A percentile compares a stretch with the other conserved stretches of the same genome.
Conservation (phyloP, 1,284 basidiomycete genomes). For the Omphalotus olearius region DNA sequence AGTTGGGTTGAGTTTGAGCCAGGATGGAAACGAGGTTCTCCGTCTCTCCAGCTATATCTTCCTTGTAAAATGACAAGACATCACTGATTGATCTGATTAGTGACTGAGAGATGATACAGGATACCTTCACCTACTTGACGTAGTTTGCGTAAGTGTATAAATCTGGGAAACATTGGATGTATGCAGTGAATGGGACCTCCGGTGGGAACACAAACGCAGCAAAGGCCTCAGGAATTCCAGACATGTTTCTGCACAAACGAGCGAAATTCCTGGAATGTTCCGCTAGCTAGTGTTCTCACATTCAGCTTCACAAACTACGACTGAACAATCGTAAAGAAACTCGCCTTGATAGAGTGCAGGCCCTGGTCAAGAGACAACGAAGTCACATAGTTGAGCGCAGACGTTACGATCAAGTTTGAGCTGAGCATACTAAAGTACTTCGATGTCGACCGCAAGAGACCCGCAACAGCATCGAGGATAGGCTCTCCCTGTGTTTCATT, state of each 20-base stretch:
- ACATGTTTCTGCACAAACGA: not conserved
- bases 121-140: not conserved
- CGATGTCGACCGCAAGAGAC: not conserved
- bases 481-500: not conserved
- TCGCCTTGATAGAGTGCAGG: no score
- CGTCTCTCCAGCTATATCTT: not conserved
- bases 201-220: not conserved
- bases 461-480: not conserved
- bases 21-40: not conserved
- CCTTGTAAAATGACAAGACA: slow-evolving; percentile 2
- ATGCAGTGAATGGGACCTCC: not conserved
- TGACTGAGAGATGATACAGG: no score
- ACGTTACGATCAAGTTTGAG: not conserved
- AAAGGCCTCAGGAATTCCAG: not conserved
- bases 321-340: no score
- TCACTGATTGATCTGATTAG: no score
- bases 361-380: not conserved
- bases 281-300: no score
- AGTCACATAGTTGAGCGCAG: not conserved
- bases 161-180: not conserved
- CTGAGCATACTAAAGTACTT: not conserved
- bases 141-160: not conserved
- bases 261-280: not conserved
- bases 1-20: not conserved
- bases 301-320: no score